A percentile compares a stretch with the other conserved stretches of the same genome.
These are phyloP conservation scores for Phytophthora ramorum DNA, from an alignment of 352 stramenopile species.

Conservation along the genomic window DNA sequence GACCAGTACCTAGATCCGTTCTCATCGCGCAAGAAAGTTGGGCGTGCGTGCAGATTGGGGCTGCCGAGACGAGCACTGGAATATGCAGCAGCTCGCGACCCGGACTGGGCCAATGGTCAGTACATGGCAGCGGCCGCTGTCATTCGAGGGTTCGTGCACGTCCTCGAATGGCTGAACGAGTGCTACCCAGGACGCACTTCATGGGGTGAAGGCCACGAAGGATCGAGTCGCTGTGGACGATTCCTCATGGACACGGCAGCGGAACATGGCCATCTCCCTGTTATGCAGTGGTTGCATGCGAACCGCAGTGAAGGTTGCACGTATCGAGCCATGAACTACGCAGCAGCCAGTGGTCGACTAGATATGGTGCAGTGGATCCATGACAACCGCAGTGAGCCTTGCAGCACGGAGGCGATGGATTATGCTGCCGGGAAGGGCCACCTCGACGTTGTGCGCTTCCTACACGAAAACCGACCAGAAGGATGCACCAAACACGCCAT, in stretches of 20 bases:
- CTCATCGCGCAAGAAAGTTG: slow-evolving; percentile 20
- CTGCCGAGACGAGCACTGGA: slow-evolving; percentile 12
- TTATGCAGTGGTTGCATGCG: slow-evolving; percentile 27
- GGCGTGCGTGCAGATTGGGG: slow-evolving; percentile 14
- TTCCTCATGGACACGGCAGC: slow-evolving; percentile 26
- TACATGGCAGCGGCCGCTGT: slow-evolving; percentile 25
- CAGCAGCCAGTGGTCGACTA: slow-evolving; percentile 16
- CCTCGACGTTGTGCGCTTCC: slow-evolving; percentile 18
- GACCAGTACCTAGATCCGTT: slow-evolving; percentile 24
- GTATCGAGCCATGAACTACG: slow-evolving; percentile 22
- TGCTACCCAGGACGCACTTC: slow-evolving; percentile 23
- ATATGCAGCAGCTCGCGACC: slow-evolving; percentile 21
- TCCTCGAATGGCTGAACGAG: slow-evolving; percentile 24
- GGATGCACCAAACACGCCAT: slow-evolving; percentile 25
- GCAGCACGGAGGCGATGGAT: slow-evolving; percentile 25
- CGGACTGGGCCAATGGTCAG: slow-evolving; percentile 15
- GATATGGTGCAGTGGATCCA: too few relatives aligned
- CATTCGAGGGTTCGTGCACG: slow-evolving; percentile 23
- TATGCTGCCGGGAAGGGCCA: slow-evolving; percentile 22
- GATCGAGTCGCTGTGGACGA: slow-evolving; percentile 20
- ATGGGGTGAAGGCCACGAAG: slow-evolving; percentile 19
- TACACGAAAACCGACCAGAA: slow-evolving; percentile 23
- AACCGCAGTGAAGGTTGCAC: slow-evolving; percentile 25
- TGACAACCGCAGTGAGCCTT: slow-evolving; percentile 13
- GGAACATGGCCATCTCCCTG: slow-evolving; percentile 17